These are phyloP conservation scores for Aureobasidium sp. DNA, from an alignment of 2,329 filamentous ascomycete genomes.

Conservation along the genomic window DNA sequence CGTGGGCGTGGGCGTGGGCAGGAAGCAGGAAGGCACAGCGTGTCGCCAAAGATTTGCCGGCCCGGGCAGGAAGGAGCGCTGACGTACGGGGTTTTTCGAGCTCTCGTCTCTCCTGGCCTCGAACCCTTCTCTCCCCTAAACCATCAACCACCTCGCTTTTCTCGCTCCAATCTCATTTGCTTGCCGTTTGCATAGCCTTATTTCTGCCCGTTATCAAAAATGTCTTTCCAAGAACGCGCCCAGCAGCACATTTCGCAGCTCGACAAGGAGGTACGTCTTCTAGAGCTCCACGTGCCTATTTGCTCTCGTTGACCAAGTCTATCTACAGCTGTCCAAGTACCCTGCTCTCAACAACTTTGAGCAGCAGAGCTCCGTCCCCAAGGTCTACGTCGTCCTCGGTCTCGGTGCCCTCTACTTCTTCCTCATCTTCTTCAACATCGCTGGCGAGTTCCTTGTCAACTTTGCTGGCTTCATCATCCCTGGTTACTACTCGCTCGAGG, in stretches of 20 bases:
- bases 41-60: conserved; percentile 1
- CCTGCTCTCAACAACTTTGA: conserved; percentile 76
- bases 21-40: neutral
- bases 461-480: conserved; percentile 76
- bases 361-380: conserved; percentile 74
- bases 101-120: conserved; percentile 4
- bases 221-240: conserved; percentile 71
- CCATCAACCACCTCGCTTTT: neutral
- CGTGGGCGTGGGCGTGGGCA: neutral
- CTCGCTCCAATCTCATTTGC: neutral
- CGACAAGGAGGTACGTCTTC: conserved; percentile 66
- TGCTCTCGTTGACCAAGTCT: conserved; percentile 16
- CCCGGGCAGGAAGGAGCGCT: neutral
- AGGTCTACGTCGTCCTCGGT: conserved; percentile 76
- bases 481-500: conserved; percentile 74
- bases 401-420: conserved; percentile 76
- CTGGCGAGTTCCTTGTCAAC: conserved; percentile 81
- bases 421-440: conserved; percentile 88
- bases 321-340: conserved; percentile 71
- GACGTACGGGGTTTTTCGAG: neutral
- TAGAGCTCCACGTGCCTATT: conserved; percentile 11
- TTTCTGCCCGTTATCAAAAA: conserved; percentile 28
- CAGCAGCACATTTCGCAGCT: conserved; percentile 71
- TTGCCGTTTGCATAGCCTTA: conserved; percentile 12
- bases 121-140: neutral